Conservation (phyloP, 306 rosid species). For the Castanospermum australe region DNA sequence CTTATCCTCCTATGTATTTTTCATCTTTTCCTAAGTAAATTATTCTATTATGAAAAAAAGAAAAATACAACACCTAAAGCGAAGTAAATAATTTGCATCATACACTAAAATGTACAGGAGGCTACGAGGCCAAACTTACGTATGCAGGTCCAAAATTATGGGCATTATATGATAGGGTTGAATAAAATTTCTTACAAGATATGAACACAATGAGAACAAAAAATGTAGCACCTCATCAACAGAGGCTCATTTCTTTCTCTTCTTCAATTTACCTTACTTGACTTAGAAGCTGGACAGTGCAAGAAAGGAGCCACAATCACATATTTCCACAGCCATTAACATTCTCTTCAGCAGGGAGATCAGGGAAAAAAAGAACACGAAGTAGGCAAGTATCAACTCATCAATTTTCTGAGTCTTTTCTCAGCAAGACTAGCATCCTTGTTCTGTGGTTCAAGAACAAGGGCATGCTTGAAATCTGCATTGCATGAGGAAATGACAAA, state of each 20-base stretch:
- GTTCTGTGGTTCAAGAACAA: constrained; percentile 82
- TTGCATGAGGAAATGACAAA: constrained; percentile 6
- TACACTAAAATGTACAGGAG: no score
- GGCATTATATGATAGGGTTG: background rate
- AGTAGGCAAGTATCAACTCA: constrained; percentile 45
- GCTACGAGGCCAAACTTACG: no score
- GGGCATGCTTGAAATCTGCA: constrained; percentile 88
- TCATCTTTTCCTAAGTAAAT: no score
- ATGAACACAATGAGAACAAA: constrained; percentile 21
- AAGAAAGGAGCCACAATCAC: background rate
- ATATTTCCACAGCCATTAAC: background rate
- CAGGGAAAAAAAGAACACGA: background rate
- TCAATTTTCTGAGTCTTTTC: constrained; percentile 56
- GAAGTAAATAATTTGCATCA: no score
- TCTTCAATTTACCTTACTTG: background rate
- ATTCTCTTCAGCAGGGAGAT: constrained; percentile 3
- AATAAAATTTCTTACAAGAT: constrained; percentile 21
- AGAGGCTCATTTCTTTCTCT: background rate
- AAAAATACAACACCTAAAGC: no score
- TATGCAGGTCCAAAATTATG: background rate
- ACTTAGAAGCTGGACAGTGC: background rate
- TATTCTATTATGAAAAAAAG: no score
- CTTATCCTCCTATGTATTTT: no score
- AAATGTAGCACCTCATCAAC: constrained; percentile 18
- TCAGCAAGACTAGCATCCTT: constrained; percentile 66